Percentiles rank a stretch among this genome's conserved stretches.
These are phyloP conservation scores for Penicillium chermesinum DNA, from an alignment of 495 filamentous ascomycete species.

Conservation along the genomic window DNA sequence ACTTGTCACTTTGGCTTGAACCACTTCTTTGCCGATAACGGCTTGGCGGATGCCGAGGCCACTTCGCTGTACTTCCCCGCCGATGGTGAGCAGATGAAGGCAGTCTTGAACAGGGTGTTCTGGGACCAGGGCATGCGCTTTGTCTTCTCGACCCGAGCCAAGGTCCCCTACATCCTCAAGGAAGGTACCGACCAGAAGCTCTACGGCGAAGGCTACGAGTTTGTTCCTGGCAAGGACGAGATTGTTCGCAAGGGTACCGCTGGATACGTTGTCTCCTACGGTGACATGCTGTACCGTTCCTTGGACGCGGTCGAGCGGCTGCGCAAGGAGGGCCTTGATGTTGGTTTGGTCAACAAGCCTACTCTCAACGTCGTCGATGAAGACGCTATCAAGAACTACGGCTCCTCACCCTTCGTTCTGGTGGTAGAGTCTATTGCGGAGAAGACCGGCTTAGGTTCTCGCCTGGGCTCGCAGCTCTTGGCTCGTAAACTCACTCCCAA, in stretches of 20 bases:
- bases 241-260: conserved; percentile 32
- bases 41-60: conserved; percentile 29
- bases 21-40: conserved; percentile 41
- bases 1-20: conserved; percentile 41
- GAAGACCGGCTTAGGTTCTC: conserved; percentile 40
- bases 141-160: conserved; percentile 39
- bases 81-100: conserved; percentile 42
- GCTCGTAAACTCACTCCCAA: conserved; percentile 33
- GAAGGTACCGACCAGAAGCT: conserved; percentile 33
- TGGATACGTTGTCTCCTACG: conserved; percentile 37
- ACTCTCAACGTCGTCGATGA: conserved; percentile 38
- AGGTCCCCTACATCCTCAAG: conserved; percentile 38
- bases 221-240: conserved; percentile 37
- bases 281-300: conserved; percentile 40
- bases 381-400: conserved; percentile 33
- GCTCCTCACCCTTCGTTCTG: conserved; percentile 30
- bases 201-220: conserved; percentile 33
- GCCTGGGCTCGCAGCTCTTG: conserved; percentile 30
- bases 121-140: conserved; percentile 34
- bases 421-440: conserved; percentile 37
- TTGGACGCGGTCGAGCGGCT: conserved; percentile 36
- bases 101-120: conserved; percentile 36
- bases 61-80: conserved; percentile 38
- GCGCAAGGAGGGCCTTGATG: conserved; percentile 27
- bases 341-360: conserved; percentile 38